Conservation (phyloP, 1,284 basidiomycete genomes). For the Thecaphora thlaspeos region DNA sequence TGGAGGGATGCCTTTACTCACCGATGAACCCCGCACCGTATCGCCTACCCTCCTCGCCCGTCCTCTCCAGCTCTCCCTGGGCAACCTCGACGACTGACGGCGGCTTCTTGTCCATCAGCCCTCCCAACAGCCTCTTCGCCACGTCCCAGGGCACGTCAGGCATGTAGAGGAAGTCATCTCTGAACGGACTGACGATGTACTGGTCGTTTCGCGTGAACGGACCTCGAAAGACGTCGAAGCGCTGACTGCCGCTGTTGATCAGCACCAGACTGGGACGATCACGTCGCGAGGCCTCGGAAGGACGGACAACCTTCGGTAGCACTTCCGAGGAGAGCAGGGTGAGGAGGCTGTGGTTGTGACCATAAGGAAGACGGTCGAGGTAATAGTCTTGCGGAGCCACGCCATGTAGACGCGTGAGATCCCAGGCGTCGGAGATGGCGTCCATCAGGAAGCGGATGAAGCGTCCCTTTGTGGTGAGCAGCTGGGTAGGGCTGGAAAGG, state of each 20-base stretch:
- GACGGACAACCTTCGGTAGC: slow-evolving; percentile 50
- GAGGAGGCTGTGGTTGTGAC: slow-evolving; percentile 40
- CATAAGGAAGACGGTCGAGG: slow-evolving; percentile 43
- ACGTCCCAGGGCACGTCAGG: slow-evolving; percentile 43
- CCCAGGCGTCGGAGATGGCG: slow-evolving; percentile 46
- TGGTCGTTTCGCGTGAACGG: slow-evolving; percentile 54
- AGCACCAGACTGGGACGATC: slow-evolving; percentile 42
- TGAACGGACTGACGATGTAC: slow-evolving; percentile 53
- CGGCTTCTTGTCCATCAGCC: slow-evolving; percentile 29
- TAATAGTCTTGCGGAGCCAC: slow-evolving; percentile 54
- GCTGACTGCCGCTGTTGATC: slow-evolving; percentile 53
- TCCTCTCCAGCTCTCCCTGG: slow-evolving; percentile 9
- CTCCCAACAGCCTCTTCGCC: slow-evolving; percentile 33
- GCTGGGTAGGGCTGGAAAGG: slow-evolving; percentile 21
- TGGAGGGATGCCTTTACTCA: too few species aligned
- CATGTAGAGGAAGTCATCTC: slow-evolving; percentile 50
- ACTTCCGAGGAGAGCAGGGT: slow-evolving; percentile 43
- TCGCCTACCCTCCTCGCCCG: slow-evolving; percentile 9
- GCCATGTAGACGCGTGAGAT: slow-evolving; percentile 47
- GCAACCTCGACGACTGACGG: slow-evolving; percentile 33
- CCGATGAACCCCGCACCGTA: slow-evolving; percentile 20
- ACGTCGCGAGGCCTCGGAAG: slow-evolving; percentile 32
- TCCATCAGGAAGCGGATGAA: slow-evolving; percentile 47
- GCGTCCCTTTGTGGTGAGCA: slow-evolving; percentile 48
- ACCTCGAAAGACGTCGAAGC: slow-evolving; percentile 51